Evolutionary conservation across 2,329 filamentous ascomycete species (phyloP), one percentile per base, ranked within the genome.

Genomic region (Byssoonygena ceratinophila): DNA sequence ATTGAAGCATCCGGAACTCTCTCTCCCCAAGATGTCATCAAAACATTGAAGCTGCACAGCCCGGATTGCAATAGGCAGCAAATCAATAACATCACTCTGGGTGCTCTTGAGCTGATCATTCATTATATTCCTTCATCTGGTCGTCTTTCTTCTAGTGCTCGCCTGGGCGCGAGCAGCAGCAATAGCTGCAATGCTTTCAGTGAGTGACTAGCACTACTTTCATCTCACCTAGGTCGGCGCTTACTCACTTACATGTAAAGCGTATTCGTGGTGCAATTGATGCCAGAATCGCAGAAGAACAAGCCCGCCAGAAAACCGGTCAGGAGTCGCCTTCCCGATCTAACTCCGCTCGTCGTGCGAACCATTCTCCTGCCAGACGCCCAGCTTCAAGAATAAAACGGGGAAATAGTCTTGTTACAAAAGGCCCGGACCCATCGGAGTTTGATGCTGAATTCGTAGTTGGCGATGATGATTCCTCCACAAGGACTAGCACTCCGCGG

Each of bases 361-460:
- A 52, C 25, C 27, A 20, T 7, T 50, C 54, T 16, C 57, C 52
- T 57, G 49, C 49, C 14, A 51, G 49, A 25, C 64, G 60, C 62
- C 60, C 57, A 55, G 60, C 31, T 59, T 61, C 53, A 57, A 64
- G 53, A 55, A 61, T 59, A 34, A 61, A 64, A 56, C 63, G 67
- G 23, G 52, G 66, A 16, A 63, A 60, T 23, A 65, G 63, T 50
- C 40, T 53, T 11, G 68, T 72, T 2, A 80, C 83, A 29, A 76
- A 76, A 61, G 75, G 75, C 37, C 85, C 87, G 1, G 90, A 96
- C 67, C 90, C 91, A 25, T 82, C 86, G 32, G 85, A 95, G 54
- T 94, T 94, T 61, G 87, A 94, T 65, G 80, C 82, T 0, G 86
- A 88, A 39, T 94, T 95, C 66, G 82, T 87, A 12, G 83, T 95